Base-by-base conservation (phyloP, 2,329 filamentous ascomycete genomes). In the Botryotinia convoluta region DNA sequence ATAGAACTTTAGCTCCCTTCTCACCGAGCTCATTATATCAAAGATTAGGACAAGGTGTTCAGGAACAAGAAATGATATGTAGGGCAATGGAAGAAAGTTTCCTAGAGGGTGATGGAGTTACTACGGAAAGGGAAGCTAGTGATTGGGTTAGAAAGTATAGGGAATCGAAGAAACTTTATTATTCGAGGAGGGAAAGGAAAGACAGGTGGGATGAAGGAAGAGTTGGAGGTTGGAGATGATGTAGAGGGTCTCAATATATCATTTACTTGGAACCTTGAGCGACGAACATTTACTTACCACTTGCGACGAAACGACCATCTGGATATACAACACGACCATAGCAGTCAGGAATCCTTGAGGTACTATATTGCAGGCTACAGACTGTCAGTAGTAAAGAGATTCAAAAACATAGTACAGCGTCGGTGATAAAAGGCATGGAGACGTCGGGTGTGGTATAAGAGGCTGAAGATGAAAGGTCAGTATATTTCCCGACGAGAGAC, bases 131-230 rank as follows among this genome's bases (percentile, higher is more conserved):
- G 80, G 96, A 98, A 83, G 90, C 92, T 39, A 85, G 87, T 2
- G 95, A 98, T 74, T 98, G 96, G 90, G 89, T 97, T 32, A 87
- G 91, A 79, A 85, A 92, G 78, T 92, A 97, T 76, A 87, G 94
- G 77, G 94, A 95, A 78, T 93, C 92, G 16, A 93, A 91, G 80
- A 92, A 92, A 78, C 84, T 92, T 73, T 91, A 91, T 75, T 97
- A 96, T 80, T 85, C 95, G 71, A 87, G 96, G 73, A 90, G 91
- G 80, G 96, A 98, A 84, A 89, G 93, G 77, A 97, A 95, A 82
- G 92, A 94, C 79, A 88, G 96, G 78, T 98, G 96, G 96, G 96
- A 98, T 81, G 95, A 98, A 83, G 94, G 95, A 37, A 87, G 95
- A 77, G 95, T 98, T 48, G 95, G 95, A 18, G 96, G 96, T 0